Evolutionary conservation across 257 asterid species (phyloP).

Genomic region (Leonotis leonurus): DNA sequence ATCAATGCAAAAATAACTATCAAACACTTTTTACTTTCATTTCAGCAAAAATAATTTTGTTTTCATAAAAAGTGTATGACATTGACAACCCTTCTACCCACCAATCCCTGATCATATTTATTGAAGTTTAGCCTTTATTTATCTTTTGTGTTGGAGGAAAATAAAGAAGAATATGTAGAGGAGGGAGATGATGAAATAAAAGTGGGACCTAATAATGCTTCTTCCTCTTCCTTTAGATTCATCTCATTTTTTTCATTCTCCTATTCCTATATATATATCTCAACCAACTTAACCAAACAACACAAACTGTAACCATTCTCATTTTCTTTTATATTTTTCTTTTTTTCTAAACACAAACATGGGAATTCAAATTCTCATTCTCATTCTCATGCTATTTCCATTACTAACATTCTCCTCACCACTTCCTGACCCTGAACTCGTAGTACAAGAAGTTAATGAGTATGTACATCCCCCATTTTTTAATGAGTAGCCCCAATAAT

Average conservation of each 20-base stretch:
- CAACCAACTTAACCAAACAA: slow-evolving; percentile 15
- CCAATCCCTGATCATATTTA: not conserved
- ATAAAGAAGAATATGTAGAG: too few relatives aligned
- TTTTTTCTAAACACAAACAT: slow-evolving; percentile 12
- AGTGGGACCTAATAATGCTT: slow-evolving; percentile 30
- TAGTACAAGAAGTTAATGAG: slow-evolving; percentile 69
- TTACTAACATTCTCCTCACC: slow-evolving; percentile 40
- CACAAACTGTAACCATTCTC: not conserved
- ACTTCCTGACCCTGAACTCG: slow-evolving; percentile 59
- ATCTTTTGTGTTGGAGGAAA: not conserved
- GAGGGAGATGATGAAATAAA: slow-evolving; percentile 1
- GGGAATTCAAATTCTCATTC: slow-evolving; percentile 28
- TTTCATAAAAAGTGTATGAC: not conserved
- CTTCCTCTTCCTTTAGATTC: slow-evolving; percentile 19
- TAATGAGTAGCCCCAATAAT: not conserved
- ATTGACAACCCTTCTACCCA: not conserved
- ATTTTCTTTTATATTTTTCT: not conserved
- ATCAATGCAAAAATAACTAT: not conserved
- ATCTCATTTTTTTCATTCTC: slow-evolving; percentile 3
- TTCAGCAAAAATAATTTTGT: not conserved
- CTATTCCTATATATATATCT: slow-evolving; percentile 12
- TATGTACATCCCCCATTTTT: slow-evolving; percentile 18
- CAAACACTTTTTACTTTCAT: slow-evolving; percentile 7
- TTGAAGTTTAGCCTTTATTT: too few relatives aligned
- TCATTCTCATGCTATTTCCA: slow-evolving; percentile 28